A percentile compares a stretch with the other conserved stretches of the same genome.
Conservation (phyloP, 345 rosid species). For the Laguncularia racemosa region DNA sequence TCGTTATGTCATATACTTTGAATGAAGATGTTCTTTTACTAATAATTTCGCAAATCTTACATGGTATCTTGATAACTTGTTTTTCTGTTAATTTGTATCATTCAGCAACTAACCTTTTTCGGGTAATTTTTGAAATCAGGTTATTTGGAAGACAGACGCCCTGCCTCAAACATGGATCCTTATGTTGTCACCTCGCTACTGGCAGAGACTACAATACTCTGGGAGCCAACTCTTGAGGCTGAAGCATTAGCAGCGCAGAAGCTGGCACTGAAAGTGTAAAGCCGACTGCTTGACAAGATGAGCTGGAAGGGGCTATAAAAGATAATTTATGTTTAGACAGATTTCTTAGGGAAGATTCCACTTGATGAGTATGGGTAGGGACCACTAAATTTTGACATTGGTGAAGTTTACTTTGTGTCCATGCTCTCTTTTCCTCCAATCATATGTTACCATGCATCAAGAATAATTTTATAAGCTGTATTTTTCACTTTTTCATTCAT, state of each 20-base stretch:
- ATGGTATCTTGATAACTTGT: too few relatives aligned
- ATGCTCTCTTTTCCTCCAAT: too few relatives aligned
- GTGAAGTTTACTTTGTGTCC: too few relatives aligned
- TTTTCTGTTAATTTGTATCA: too few relatives aligned
- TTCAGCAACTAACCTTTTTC: not conserved
- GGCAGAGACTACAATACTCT: constrained; percentile 70
- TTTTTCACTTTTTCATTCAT: too few relatives aligned
- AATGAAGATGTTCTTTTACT: too few relatives aligned
- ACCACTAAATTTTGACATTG: too few relatives aligned
- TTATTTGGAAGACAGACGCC: constrained; percentile 85
- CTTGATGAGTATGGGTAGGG: too few relatives aligned
- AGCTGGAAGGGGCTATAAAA: constrained; percentile 11
- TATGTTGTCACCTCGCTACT: constrained; percentile 61
- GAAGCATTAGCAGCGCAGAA: constrained; percentile 88
- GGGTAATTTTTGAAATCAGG: constrained; percentile 27
- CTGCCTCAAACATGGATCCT: constrained; percentile 96
- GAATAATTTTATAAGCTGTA: too few relatives aligned
- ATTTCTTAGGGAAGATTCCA: constrained; percentile 12
- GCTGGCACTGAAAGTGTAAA: constrained; percentile 57
- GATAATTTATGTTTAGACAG: not conserved
- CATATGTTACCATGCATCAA: too few relatives aligned
- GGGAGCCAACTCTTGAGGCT: constrained; percentile 79
- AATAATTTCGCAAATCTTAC: too few relatives aligned
- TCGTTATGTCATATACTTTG: too few relatives aligned
- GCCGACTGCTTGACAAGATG: not conserved